phyloP scores from a whole-genome alignment of 768 basidiomycete species.

The Chalciporus piperatus region DNA sequence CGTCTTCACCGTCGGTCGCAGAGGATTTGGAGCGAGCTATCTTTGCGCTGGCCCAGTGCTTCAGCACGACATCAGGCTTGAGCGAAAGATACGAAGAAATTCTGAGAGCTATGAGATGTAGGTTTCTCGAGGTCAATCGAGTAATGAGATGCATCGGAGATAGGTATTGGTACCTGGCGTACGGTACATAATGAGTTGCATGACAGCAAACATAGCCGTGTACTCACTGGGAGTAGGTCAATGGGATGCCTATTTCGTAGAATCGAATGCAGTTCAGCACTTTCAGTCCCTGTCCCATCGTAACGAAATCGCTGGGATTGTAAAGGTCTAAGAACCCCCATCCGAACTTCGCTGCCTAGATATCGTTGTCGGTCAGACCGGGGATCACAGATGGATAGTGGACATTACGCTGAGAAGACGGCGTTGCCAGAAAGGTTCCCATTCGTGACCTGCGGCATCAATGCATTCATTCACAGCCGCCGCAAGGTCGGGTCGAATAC shows the following conservation, averaged over 20 bases:
- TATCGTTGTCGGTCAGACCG: not conserved
- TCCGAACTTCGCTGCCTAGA: conserved; percentile 94
- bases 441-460: conserved; percentile 90
- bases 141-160: conserved; percentile 80
- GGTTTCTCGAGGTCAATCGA: conserved; percentile 80
- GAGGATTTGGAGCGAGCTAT: conserved; percentile 71
- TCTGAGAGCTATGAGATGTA: conserved; percentile 89
- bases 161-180: conserved; percentile 69
- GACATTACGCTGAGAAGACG: conserved; percentile 70
- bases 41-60: conserved; percentile 95
- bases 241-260: conserved; percentile 89
- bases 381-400: not conserved
- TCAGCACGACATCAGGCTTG: conserved; percentile 82
- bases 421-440: conserved; percentile 89
- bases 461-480: conserved; percentile 89
- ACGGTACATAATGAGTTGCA: conserved; percentile 2
- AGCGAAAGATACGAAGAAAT: conserved; percentile 82
- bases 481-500: conserved; percentile 81
- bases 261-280: conserved; percentile 91
- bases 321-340: conserved; percentile 90
- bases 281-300: conserved; percentile 89
- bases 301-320: conserved; percentile 88
- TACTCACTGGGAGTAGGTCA: conserved; percentile 86
- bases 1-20: conserved; percentile 63
- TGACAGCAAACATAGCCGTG: not conserved